A percentile compares a stretch with the other conserved stretches of the same genome.
These are phyloP conservation scores for Alternaria sp. DNA, from an alignment of 2,329 filamentous ascomycete genomes.

Conservation along the genomic window DNA sequence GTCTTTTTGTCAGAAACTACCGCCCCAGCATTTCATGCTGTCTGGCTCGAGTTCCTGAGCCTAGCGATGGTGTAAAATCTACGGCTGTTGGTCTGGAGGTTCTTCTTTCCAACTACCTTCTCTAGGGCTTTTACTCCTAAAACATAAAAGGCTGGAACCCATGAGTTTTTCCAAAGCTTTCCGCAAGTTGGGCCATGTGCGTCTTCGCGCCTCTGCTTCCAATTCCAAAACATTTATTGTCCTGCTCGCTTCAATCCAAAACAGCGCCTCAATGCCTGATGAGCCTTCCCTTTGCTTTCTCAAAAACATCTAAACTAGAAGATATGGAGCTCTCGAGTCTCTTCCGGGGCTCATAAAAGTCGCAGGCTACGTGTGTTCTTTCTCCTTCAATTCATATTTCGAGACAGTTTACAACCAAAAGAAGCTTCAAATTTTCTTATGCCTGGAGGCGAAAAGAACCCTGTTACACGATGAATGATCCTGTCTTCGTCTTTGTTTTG, in stretches of 20 bases:
- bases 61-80: not conserved
- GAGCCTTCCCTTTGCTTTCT: not conserved
- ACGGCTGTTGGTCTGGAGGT: not conserved
- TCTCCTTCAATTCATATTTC: too few species aligned
- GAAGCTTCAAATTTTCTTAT: too few species aligned
- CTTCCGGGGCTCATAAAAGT: not conserved
- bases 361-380: not conserved
- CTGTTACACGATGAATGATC: too few species aligned
- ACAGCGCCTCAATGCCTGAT: too few species aligned
- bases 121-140: fast-evolving
- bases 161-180: not conserved
- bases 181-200: not conserved
- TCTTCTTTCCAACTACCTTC: not conserved
- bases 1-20: too few species aligned
- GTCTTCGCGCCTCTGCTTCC: not conserved
- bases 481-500: too few species aligned
- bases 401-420: too few species aligned
- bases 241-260: not conserved
- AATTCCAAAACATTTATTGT: not conserved
- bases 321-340: not conserved
- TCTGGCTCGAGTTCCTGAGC: not conserved
- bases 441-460: too few species aligned
- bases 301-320: fast-evolving
- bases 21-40: not conserved
- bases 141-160: not conserved